phyloP scores from a whole-genome alignment of 2,329 filamentous ascomycete species.

The Pezicula carpinea region DNA sequence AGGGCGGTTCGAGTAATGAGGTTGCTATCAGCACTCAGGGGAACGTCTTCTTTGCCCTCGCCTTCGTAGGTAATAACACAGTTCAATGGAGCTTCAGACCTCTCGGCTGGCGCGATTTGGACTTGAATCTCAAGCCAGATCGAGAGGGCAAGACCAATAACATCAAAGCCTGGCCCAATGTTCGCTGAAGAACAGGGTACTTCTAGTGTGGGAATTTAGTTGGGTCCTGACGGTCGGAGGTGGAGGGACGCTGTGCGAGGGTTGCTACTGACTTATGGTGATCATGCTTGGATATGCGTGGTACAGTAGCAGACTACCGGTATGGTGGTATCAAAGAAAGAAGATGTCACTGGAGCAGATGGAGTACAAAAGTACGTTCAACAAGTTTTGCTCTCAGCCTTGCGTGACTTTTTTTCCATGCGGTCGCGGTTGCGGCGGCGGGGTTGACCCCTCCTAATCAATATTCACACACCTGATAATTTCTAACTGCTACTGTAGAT shows the following conservation, averaged over 20 bases:
- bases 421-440: no score
- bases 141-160: slow-evolving; percentile 90
- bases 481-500: no score
- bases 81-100: slow-evolving; percentile 64
- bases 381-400: no score
- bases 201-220: slow-evolving; percentile 26
- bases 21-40: slow-evolving; percentile 79
- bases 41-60: slow-evolving; percentile 67
- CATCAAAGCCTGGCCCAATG: slow-evolving; percentile 96
- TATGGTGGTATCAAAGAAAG: no score
- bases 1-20: slow-evolving; percentile 91
- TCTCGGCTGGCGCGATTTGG: slow-evolving; percentile 60
- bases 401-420: no score
- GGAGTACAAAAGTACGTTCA: no score
- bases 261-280: slow-evolving; percentile 17
- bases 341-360: no score
- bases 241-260: background rate
- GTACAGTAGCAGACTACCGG: no score
- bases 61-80: slow-evolving; percentile 88
- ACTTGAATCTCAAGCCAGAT: slow-evolving; percentile 89
- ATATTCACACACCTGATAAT: no score
- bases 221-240: background rate
- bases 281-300: slow-evolving; percentile 11
- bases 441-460: no score
- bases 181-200: slow-evolving; percentile 95